phyloP scores from a whole-genome alignment of 176 grass and related monocot species.

The Hordeum marinum region DNA sequence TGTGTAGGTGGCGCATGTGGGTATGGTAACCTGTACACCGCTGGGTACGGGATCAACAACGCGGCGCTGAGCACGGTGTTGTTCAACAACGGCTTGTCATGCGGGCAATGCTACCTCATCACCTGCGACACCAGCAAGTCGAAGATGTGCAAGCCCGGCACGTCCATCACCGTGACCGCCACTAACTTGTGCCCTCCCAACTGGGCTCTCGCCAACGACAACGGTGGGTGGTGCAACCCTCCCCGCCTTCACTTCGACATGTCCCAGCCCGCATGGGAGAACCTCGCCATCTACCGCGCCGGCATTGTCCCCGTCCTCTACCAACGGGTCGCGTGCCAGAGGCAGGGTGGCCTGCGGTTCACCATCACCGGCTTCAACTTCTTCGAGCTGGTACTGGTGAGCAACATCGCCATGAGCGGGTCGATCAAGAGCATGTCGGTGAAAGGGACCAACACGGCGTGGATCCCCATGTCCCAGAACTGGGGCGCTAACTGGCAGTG shows the following conservation, averaged over 20 bases:
- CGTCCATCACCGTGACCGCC: constrained; percentile 16
- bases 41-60: constrained; percentile 41
- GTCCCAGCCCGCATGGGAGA: constrained; percentile 39
- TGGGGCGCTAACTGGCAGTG: constrained; percentile 53
- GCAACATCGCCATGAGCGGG: constrained; percentile 34
- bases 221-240: constrained; percentile 47
- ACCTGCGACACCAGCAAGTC: constrained; percentile 3
- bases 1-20: constrained; percentile 48
- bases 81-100: constrained; percentile 48
- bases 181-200: constrained; percentile 55
- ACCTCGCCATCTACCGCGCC: constrained; percentile 15
- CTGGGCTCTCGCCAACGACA: constrained; percentile 7
- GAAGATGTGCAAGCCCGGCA: constrained; percentile 25
- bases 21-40: constrained; percentile 46
- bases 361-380: constrained; percentile 37
- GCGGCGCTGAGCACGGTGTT: constrained; percentile 45
- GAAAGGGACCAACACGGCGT: constrained; percentile 11
- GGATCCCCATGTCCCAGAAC: constrained; percentile 36
- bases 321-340: constrained; percentile 38
- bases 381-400: constrained; percentile 48
- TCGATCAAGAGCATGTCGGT: constrained; percentile 26
- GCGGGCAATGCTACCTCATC: constrained; percentile 50
- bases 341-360: constrained; percentile 27
- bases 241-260: constrained; percentile 49
- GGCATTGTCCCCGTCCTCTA: constrained; percentile 50